These are phyloP conservation scores for Cutaneotrichosporon mucoides DNA, from an alignment of 1,284 basidiomycete genomes.

Conservation along the genomic window DNA sequence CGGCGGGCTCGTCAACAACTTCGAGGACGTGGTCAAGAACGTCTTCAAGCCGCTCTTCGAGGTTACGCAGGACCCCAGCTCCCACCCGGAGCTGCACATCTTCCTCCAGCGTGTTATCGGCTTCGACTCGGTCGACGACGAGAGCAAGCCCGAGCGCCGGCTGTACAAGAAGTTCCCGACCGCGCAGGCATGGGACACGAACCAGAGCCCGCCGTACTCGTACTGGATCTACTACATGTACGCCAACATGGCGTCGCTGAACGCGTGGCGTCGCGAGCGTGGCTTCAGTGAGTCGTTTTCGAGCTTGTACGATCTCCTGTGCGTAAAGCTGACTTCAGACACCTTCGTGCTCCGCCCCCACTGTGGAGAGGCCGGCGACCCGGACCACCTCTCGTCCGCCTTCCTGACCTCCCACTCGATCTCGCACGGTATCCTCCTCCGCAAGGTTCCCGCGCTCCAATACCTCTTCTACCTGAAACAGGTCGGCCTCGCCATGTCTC, in stretches of 20 bases:
- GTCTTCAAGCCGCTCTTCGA: conserved; percentile 92
- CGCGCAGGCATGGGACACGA: conserved; percentile 82
- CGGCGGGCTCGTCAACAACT: conserved; percentile 77
- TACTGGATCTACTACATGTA: conserved; percentile 99
- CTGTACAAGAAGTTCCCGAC: conserved; percentile 95
- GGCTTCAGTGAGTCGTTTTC: conserved; percentile 73
- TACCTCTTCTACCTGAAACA: conserved; percentile 96
- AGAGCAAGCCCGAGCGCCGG: conserved; percentile 87
- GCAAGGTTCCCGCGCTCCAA: conserved; percentile 85
- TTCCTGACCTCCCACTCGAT: conserved; percentile 97
- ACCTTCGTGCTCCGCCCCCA: conserved; percentile 97
- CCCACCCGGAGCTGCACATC: conserved; percentile 90
- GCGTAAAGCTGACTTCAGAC: conserved; percentile 52
- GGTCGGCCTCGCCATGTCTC: conserved; percentile 97
- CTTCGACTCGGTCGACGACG: conserved; percentile 97
- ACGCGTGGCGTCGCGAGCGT: conserved; percentile 79
- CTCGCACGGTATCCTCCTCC: conserved; percentile 93
- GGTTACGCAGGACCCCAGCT: conserved; percentile 84
- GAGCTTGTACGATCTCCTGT: background rate
- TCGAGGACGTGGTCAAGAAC: conserved; percentile 86
- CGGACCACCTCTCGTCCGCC: conserved; percentile 92
- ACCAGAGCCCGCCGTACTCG: conserved; percentile 87
- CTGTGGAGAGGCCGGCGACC: conserved; percentile 96
- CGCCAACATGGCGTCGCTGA: conserved; percentile 91
- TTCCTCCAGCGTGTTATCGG: conserved; percentile 95